Base-by-base conservation (phyloP, 352 stramenopile species). In the Pseudoperonospora humuli region DNA sequence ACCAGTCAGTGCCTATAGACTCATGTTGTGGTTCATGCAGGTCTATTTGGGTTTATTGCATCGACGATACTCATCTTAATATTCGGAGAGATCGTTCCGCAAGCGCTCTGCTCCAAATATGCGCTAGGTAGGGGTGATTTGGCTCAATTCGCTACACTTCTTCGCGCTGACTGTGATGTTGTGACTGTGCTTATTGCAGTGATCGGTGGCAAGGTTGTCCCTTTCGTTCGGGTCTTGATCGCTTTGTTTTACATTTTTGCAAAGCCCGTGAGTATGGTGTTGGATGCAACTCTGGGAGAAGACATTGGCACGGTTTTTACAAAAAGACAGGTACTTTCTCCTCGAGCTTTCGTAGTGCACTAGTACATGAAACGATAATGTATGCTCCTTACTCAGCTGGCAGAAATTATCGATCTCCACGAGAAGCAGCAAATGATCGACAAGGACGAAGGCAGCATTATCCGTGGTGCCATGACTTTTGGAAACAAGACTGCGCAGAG, bases 271-370 rank as follows among this genome's bases (percentile, higher is more conserved):
- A 86, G 84, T 25, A 81, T 92, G 56, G 59, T 86, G 23, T 65
- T 99, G 18, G 95, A 99, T 64, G 79, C 73, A 19, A 64, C 78
- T 2, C 63, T 99, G 28, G 94, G 95, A 9, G 61, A 96, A 57
- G 95, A 98, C 42, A 80, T 99, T 11, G 95, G 94, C 24, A 98
- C 87, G 3, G 86, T 98, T 7, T 98, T 99, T 62, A 96, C 76
- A 5, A 89, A 82, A 33, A 78, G 69, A 29, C 63, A 83, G 61
- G 70, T 82, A 43, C n/a, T 51, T 15, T 24, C 9, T 53, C 3
- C 5, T 42, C 27, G 8, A 14, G 17, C 4, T 24, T 18, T 20
- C 11, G 26, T 25, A 3, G 14, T 50, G 20, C 2, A 2, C 11
- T 25, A 3, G 3, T 18, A 39, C 14, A 6, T 14, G 28, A 32